phyloP scores from a whole-genome alignment of 495 filamentous ascomycete genomes.

The Penicilliopsis zonata region DNA sequence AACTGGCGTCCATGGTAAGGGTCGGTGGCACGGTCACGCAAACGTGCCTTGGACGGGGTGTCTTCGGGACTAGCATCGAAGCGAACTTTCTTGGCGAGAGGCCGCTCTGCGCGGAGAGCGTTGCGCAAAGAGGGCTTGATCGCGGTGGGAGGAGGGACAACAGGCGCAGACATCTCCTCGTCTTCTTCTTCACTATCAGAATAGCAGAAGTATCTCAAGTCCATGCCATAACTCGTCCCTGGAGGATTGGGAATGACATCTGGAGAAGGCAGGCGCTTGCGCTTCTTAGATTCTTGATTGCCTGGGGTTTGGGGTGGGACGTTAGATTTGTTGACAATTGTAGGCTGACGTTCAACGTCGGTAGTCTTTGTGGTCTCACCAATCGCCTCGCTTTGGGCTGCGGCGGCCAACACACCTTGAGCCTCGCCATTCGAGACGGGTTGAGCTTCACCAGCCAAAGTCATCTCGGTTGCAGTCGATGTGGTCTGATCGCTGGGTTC shows the following conservation, averaged over 20 bases:
- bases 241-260: constrained; percentile 33
- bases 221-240: constrained; percentile 31
- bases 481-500: too few relatives aligned
- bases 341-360: too few relatives aligned
- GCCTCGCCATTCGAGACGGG: too few relatives aligned
- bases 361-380: too few relatives aligned
- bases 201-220: constrained; percentile 29
- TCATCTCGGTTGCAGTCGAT: too few relatives aligned
- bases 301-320: not conserved
- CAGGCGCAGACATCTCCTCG: constrained; percentile 1
- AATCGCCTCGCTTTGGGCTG: too few relatives aligned
- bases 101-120: constrained; percentile 10
- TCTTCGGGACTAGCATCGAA: constrained; percentile 19
- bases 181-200: constrained; percentile 22
- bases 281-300: constrained; percentile 21
- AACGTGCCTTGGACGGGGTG: constrained; percentile 14
- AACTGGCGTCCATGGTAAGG: constrained; percentile 13
- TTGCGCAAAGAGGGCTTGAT: constrained; percentile 7
- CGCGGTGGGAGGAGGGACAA: constrained; percentile 1
- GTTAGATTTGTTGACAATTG: too few relatives aligned
- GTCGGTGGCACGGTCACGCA: constrained; percentile 12
- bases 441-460: too few relatives aligned
- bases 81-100: constrained; percentile 14
- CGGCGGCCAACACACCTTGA: too few relatives aligned
- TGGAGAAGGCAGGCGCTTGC: constrained; percentile 28